Conservation (phyloP, 805 yeast genomes). For the fission yeast (Schizosaccharomyces pombe) region DNA sequence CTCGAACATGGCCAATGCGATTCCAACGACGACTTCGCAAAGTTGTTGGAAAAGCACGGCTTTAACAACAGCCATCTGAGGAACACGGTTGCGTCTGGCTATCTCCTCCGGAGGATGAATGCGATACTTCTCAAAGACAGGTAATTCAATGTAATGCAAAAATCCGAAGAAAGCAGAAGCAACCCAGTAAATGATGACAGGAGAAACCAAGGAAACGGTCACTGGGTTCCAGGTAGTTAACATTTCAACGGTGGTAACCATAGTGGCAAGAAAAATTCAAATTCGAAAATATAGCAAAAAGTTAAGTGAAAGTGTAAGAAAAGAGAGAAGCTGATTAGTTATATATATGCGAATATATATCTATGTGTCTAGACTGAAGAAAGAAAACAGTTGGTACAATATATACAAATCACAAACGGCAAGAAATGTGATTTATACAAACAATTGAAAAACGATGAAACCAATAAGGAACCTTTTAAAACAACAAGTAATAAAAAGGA, state of each 20-base stretch:
- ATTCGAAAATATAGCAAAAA: too few species aligned
- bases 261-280: not conserved
- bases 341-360: too few species aligned
- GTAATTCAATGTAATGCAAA: slow-evolving; percentile 43
- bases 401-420: too few species aligned
- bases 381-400: too few species aligned
- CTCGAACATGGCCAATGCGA: slow-evolving; percentile 31
- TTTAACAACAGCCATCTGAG: slow-evolving; percentile 40
- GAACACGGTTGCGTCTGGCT: slow-evolving; percentile 46
- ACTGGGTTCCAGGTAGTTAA: not conserved
- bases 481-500: not conserved
- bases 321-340: not conserved
- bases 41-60: slow-evolving; percentile 74
- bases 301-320: not conserved
- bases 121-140: slow-evolving; percentile 49
- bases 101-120: slow-evolving; percentile 87
- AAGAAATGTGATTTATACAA: too few species aligned
- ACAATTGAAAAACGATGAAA: too few species aligned
- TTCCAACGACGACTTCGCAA: slow-evolving; percentile 57
- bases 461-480: not conserved
- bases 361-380: too few species aligned
- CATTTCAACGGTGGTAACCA: not conserved
- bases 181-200: slow-evolving; percentile 67
- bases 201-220: slow-evolving; percentile 25
- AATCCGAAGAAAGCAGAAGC: slow-evolving; percentile 51